phyloP scores from a whole-genome alignment of 148 eudicot species.

The Pouteria glomerata region DNA sequence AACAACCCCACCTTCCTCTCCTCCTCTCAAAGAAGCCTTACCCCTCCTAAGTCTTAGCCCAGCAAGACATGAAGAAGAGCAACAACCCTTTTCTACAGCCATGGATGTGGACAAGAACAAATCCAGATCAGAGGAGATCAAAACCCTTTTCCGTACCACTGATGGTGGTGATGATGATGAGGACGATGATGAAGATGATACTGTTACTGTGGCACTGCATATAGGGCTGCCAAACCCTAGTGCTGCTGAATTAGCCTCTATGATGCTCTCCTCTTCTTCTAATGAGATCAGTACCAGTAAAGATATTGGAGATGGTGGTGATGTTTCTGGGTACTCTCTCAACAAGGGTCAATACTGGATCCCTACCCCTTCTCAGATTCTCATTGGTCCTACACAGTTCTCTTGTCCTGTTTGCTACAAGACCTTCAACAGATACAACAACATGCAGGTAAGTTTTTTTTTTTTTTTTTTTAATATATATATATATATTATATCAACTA shows the following conservation, averaged over 20 bases:
- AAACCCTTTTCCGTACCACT: not conserved
- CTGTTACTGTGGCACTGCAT: conserved; percentile 68
- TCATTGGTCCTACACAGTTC: conserved; percentile 94
- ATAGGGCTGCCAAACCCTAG: conserved; percentile 96
- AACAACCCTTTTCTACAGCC: conserved; percentile 6
- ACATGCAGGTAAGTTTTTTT: conserved; percentile 80
- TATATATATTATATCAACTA: not conserved
- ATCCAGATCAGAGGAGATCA: not conserved
- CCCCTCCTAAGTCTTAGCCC: conserved; percentile 52
- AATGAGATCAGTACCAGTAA: not conserved
- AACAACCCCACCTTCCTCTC: conserved; percentile 37
- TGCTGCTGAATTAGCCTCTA: conserved; percentile 62
- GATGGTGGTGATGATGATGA: conserved; percentile 20
- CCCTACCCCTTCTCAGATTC: conserved; percentile 93
- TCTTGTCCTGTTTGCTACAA: conserved; percentile 91
- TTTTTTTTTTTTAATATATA: too few relatives aligned
- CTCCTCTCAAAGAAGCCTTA: conserved; percentile 58
- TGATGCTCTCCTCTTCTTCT: conserved; percentile 25
- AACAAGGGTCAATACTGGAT: conserved; percentile 95
- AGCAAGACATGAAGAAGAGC: conserved; percentile 15
- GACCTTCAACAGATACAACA: conserved; percentile 95
- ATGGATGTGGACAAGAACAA: too few relatives aligned
- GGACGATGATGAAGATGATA: conserved; percentile 32
- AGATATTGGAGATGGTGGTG: conserved; percentile 13
- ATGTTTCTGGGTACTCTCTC: conserved; percentile 34